Base-by-base conservation (phyloP, 176 grass and related monocot species). In the Neostapfia colusana region DNA sequence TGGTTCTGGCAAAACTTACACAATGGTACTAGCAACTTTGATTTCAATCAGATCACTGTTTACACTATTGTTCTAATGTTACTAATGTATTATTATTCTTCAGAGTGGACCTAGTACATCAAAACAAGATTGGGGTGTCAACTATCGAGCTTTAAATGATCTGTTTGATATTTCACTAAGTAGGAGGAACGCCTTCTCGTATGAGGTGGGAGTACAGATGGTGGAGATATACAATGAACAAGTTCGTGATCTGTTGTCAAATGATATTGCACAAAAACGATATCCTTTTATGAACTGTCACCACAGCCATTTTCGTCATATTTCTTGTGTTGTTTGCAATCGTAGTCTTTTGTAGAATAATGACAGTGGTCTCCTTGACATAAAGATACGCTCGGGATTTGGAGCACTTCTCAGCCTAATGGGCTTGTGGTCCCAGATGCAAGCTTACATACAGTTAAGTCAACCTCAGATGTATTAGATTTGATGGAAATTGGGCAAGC, bases 151-250 rank as follows among this genome's bases (percentile, higher is more conserved):
- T 88, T 66, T 98, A 48, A 98, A 94, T 88, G 95, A 98, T 73
- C 65, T 98, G 27, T 98, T 98, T 84, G 83, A 98, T 76, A 98
- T 92, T 72, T 98, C 95, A 61, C 42, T 73, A 55, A 90, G 85
- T 76, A 98, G 95, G 68, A 90, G 89, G 77, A 93, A 92, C 73
- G 80, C 77, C n/a, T 92, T 88, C 75, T 81, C 85, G 0, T 95
- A 99, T 40, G 95, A 99, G 74, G 95, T 99, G 14, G 87, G 89
- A 75, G 91, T 99, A 59, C 95, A 99, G 16, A 99, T 99, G 91
- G 91, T 99, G 73, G 95, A 99, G 77, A 94, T 99, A 92, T 99
- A 99, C 63, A 99, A 99, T 78, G 95, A 99, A 71, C 95, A 99
- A 99, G 87, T 99, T 20, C 89, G 95, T 5, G 95, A 99, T 90